Percentiles rank a stretch among this genome's conserved stretches.
These are phyloP conservation scores for Hericium erinaceus DNA, from an alignment of 768 basidiomycete species.

Conservation along the genomic window DNA sequence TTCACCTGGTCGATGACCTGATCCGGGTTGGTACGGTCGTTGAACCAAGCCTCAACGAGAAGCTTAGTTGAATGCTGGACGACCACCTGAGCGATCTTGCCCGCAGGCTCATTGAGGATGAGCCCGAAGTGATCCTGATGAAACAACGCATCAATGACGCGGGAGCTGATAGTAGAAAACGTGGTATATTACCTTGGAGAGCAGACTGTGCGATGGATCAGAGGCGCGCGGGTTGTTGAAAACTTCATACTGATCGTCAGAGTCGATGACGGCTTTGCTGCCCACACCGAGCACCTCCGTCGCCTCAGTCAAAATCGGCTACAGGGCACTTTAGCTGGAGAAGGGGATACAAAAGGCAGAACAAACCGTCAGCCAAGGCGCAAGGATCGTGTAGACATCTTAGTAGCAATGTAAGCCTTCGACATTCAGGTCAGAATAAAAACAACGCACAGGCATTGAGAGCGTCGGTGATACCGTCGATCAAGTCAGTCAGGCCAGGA, in stretches of 20 bases:
- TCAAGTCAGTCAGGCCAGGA: slow-evolving; percentile 46
- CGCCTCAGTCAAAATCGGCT: slow-evolving; percentile 56
- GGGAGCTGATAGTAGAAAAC: background rate
- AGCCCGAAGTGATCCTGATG: slow-evolving; percentile 60
- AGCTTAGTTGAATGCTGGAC: slow-evolving; percentile 52
- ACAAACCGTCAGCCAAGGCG: slow-evolving; percentile 51
- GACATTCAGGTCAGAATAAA: background rate
- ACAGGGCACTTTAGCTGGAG: background rate
- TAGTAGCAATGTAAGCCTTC: background rate
- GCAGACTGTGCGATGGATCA: slow-evolving; percentile 64
- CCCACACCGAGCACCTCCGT: slow-evolving; percentile 49
- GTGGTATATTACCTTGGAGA: slow-evolving; percentile 49
- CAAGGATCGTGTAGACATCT: slow-evolving; percentile 60
- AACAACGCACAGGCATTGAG: slow-evolving; percentile 51
- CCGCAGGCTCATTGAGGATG: slow-evolving; percentile 67
- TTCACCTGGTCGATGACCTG: slow-evolving; percentile 35
- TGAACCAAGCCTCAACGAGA: slow-evolving; percentile 50
- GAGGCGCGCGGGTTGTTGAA: slow-evolving; percentile 59
- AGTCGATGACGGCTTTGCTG: slow-evolving; percentile 61
- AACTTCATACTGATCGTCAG: slow-evolving; percentile 61
- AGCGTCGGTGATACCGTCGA: slow-evolving; percentile 55
- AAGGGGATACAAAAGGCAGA: background rate
- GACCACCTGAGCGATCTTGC: slow-evolving; percentile 60
- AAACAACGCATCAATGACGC: too few species aligned
- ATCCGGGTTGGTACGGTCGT: slow-evolving; percentile 35